Base-by-base conservation (phyloP, 2,329 filamentous ascomycete species). In the Beauveria medogensis region DNA sequence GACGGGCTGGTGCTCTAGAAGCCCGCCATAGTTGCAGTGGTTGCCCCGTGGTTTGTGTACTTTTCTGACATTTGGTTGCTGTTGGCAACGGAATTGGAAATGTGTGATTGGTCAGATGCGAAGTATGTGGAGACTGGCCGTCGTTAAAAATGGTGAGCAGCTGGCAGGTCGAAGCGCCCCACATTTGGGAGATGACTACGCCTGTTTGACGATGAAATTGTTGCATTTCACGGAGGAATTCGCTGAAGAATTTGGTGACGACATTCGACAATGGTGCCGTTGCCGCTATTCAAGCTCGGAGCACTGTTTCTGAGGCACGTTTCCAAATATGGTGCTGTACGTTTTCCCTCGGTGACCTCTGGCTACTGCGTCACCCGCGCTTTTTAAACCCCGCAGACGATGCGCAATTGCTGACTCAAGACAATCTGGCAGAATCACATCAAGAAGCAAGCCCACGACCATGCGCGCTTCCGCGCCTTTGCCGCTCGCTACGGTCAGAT, bases 281-380 rank as follows among this genome's bases (percentile, higher is more conserved):
- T 88, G 44, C 85, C 85, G 22, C 76, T 88, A 20, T 88, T 88
- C 74, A 88, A 88, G 75, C 82, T 88, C 65, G 85, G 80, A 24
- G 73, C 84, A 60, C 77, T 88, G 52, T 85, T 88, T 65, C 77
- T 88, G 68, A 80, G 83, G 66, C 85, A 88, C 69, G 74, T 88
- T 58, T 88, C 85, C 60, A 88, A 88, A 74, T 88, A 88, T 77
- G 85, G 85, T 69, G 85, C 85, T 60, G 85, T 88, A 81, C 66
- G 83, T 74, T 20, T 26, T 7, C 5, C 30, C 12, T 37, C 16
- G 34, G n/a, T 22, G 20, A 12, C 28, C 43, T 14, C 30, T 12
- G 5, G 10, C 16, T 24, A 8, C 52, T 14, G 26, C n/a, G 10
- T 28, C 37, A 43, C 26, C 8, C 2, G 28, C 18, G 18, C 3